These are phyloP conservation scores for Agrostemma githago DNA, from an alignment of 148 eudicot species.

Conservation along the genomic window DNA sequence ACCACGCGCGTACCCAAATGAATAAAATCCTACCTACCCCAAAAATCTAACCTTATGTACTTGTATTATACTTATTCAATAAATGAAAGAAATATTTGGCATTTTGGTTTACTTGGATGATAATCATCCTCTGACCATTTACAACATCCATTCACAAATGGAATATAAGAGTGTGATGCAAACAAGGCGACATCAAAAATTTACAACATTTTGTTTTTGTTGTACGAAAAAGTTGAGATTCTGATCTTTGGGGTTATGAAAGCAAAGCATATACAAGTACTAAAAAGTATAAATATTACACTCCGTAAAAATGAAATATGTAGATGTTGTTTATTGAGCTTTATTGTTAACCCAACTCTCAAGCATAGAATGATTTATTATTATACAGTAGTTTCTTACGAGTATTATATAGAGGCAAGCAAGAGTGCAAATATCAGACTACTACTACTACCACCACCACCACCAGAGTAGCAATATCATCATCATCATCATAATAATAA, in stretches of 20 bases:
- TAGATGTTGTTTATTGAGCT: not conserved
- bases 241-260: not conserved
- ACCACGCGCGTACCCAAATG: no score
- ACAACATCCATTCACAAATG: not conserved
- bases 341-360: constrained; percentile 9
- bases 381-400: not conserved
- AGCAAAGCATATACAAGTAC: not conserved
- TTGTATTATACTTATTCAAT: no score
- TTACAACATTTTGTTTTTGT: not conserved
- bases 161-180: constrained; percentile 3
- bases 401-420: not conserved
- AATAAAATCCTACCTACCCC: no score
- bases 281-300: no score
- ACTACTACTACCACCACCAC: no score
- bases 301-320: no score
- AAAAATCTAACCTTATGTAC: no score
- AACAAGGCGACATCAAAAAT: not conserved
- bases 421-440: not conserved
- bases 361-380: constrained; percentile 10
- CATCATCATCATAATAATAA: not conserved
- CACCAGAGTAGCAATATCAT: not conserved
- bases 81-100: not conserved
- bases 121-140: not conserved
- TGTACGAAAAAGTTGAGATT: not conserved
- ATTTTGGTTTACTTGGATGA: not conserved